Base-by-base conservation (phyloP, 495 filamentous ascomycete genomes). In the Aspergillus saccharolyticus region DNA sequence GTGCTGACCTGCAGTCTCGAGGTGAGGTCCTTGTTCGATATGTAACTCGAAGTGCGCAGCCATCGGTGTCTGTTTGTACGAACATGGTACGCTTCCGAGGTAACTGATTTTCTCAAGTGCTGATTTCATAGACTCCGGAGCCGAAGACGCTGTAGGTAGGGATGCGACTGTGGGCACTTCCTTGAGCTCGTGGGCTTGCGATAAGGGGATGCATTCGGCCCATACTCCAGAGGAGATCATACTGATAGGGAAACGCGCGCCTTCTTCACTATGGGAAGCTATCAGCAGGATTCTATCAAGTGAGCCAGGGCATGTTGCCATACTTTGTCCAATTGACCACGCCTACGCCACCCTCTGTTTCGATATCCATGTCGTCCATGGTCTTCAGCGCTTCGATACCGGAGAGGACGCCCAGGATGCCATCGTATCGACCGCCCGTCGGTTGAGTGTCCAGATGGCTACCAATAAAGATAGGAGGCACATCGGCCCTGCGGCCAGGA, bases 31-130 rank as follows among this genome's bases (percentile, higher is more conserved):
- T 70, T 93, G 89, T 64, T 93, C 89, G 54, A 93, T 91, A 63
- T 92, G 89, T 4, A 91, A 73, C 65, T 94, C 89, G 68, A 92
- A 92, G 66, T 91, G 88, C 1, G 89, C 89, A 17, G 82, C 89
- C 74, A 92, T 84, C 0, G 87, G 88, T 14, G 81, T 85, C 47
- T 78, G 69, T 57, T 80, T 74, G 66, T 86, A 78, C 47, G 78
- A 83, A 16, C 81, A 81, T 6, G 81, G 78, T 0, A 77, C 69
- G 0, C 63, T 58, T 39, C 88, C 89, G 2, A 90, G 72, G 57
- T 89, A 91, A 12, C 83, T 84, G 48, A 90, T 89, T 44, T 84
- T 79, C 66, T 88, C 74, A 2, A 92, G 75, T 46, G 88, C 89
- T 0, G 77, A 75, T 58, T 80, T 84, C 76, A 91, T 83, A 18